Evolutionary conservation across 1,284 basidiomycete genomes (phyloP), one percentile per base, ranked within the genome.

Genomic region (Sporisorium reilianum): DNA sequence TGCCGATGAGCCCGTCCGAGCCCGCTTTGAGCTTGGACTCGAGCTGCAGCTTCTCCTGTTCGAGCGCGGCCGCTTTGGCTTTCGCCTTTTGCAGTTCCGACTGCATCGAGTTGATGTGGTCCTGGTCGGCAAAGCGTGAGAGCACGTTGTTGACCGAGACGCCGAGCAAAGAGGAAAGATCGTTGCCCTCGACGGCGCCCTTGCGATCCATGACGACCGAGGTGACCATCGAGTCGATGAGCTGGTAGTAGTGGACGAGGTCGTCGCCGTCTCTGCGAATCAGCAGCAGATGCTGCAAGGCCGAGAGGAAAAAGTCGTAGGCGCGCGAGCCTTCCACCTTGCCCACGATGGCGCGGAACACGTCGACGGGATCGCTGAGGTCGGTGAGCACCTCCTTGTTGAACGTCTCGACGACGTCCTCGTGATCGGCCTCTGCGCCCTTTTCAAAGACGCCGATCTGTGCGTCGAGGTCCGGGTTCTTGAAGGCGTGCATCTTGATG

Each of bases 141-240:
- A 97, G 91, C 64, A 98, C 89, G 52, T 92, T 90, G 75, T 94
- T 91, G 22, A 99, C 94, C 2, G 93, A 95, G 63, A 93, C 90
- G 0, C 95, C 95, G 72, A 97, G 89, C 22, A 95, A 89, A 52
- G 91, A 89, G 64, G 94, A 92, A 28, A 94, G 93, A 53, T 87
- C 87, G 42, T 88, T 85, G 36, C 88, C 87, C 53, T 94, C 89
- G n/a, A 82, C 83, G 9, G 82, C 75, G 78, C 93, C 93, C 85
- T 94, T 93, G 55, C 87, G 86, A 85, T 97, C 94, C 86, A 97
- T 89, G 25, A 98, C 95, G 48, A 99, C 90, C 78, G 95, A 93
- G 34, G 93, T 91, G 50, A 99, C 90, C 52, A 98, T 88, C n/a
- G 92, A 91, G 84, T 98, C 94, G 79, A 99, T 89, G 51, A 99